These are phyloP conservation scores for Purpureocillium lavendulum DNA, from an alignment of 2,329 filamentous ascomycete genomes.

Conservation along the genomic window DNA sequence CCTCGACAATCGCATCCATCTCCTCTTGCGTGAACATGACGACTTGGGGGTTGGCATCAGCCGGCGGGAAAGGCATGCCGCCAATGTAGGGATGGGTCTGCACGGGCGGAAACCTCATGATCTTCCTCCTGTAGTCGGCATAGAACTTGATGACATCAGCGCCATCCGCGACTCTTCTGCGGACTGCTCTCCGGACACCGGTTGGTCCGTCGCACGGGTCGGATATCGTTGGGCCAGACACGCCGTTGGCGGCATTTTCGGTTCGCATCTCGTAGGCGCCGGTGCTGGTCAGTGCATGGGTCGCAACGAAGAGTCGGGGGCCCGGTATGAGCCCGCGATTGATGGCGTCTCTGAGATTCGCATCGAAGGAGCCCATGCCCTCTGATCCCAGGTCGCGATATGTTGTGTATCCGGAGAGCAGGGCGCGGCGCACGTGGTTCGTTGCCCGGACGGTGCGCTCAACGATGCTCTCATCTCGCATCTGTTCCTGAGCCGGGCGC, in stretches of 20 bases:
- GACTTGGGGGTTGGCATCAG: slow-evolving; percentile 10
- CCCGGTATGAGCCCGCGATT: slow-evolving; percentile 45
- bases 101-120: slow-evolving; percentile 30
- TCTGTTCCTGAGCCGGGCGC: slow-evolving; percentile 34
- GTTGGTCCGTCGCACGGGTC: neutral
- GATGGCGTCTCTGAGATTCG: slow-evolving; percentile 42
- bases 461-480: slow-evolving; percentile 49
- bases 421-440: slow-evolving; percentile 41
- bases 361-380: slow-evolving; percentile 39
- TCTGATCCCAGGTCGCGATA: slow-evolving; percentile 50
- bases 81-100: slow-evolving; percentile 15
- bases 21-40: slow-evolving; percentile 38
- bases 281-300: slow-evolving; percentile 34
- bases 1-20: slow-evolving; percentile 39
- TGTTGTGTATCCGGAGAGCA: slow-evolving; percentile 50
- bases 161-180: slow-evolving; percentile 35
- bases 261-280: slow-evolving; percentile 39
- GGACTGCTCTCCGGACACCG: slow-evolving; percentile 28
- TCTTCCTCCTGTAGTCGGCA: slow-evolving; percentile 36
- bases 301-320: slow-evolving; percentile 47
- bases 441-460: slow-evolving; percentile 46
- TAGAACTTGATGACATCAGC: slow-evolving; percentile 45
- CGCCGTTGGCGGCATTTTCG: slow-evolving; percentile 27
- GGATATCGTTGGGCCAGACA: slow-evolving; percentile 1
- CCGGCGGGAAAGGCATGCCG: slow-evolving; percentile 27